phyloP scores from a whole-genome alignment of 192 early-diverging fungal genomes.

The Phlyctochytrium arcticum region DNA sequence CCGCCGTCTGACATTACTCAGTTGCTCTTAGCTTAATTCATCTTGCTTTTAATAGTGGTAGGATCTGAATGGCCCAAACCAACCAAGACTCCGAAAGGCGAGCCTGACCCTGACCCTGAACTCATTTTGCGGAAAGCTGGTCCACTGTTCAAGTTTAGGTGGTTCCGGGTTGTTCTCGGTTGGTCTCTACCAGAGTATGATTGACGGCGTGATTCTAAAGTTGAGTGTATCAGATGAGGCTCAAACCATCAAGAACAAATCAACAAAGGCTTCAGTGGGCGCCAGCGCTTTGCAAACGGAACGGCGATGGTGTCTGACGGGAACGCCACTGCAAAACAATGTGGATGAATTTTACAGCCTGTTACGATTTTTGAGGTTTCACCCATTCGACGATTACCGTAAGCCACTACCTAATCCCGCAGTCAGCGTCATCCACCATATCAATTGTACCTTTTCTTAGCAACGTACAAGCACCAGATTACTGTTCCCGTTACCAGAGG shows the following conservation, averaged over 20 bases:
- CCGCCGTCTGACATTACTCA: no score
- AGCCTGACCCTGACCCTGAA: constrained; percentile 7
- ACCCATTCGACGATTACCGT: constrained; percentile 46
- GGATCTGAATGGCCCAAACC: constrained; percentile 34
- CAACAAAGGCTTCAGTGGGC: constrained; percentile 15
- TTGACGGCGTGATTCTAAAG: no score
- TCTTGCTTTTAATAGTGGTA: constrained; percentile 5
- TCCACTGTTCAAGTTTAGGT: constrained; percentile 27
- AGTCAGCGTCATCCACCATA: neutral
- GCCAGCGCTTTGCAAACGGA: constrained; percentile 19
- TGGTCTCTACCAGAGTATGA: no score
- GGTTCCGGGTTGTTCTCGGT: constrained; percentile 32
- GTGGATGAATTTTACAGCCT: constrained; percentile 70
- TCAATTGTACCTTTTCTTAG: neutral
- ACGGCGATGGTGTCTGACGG: constrained; percentile 34
- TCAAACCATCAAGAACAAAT: constrained; percentile 41
- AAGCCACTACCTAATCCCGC: neutral
- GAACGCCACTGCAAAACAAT: constrained; percentile 57
- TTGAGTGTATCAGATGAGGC: constrained; percentile 30
- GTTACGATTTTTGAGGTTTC: constrained; percentile 62
- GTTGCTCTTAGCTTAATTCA: no score
- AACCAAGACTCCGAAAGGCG: constrained; percentile 15
- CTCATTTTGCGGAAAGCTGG: no score
- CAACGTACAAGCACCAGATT: constrained; percentile 44
- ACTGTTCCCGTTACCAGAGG: constrained; percentile 38